Percentiles rank a stretch among this genome's conserved stretches.
phyloP scores from a whole-genome alignment of 83 land plant genomes.

The Isoetes engelmannii region DNA sequence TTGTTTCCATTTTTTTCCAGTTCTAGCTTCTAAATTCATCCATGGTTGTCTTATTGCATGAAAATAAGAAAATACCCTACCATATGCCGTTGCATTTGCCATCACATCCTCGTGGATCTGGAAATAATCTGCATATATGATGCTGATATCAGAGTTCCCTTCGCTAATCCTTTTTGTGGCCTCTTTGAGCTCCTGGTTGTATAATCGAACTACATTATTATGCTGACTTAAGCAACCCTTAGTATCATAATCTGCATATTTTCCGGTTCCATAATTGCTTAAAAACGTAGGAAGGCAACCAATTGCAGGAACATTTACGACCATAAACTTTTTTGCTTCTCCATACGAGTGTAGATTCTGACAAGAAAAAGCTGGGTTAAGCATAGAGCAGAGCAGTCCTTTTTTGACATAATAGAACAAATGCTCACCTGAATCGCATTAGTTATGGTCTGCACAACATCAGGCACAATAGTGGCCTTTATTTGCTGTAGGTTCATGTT shows the following conservation, averaged over 20 bases:
- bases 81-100: not conserved
- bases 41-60: not conserved
- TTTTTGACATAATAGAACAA: no score
- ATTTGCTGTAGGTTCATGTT: not conserved
- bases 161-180: not conserved
- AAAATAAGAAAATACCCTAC: not conserved
- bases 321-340: not conserved
- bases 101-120: not conserved
- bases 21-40: not conserved
- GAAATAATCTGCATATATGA: not conserved
- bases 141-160: not conserved
- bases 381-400: not conserved
- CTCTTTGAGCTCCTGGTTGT: not conserved
- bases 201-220: not conserved
- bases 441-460: not conserved
- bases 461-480: not conserved
- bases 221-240: not conserved
- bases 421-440: slow-evolving; percentile 1
- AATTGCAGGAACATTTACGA: not conserved
- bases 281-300: not conserved
- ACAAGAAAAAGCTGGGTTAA: not conserved
- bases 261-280: not conserved
- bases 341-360: not conserved
- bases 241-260: not conserved
- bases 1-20: not conserved